Evolutionary conservation across 495 filamentous ascomycete genomes (phyloP).

Genomic region (Neurospora africana): DNA sequence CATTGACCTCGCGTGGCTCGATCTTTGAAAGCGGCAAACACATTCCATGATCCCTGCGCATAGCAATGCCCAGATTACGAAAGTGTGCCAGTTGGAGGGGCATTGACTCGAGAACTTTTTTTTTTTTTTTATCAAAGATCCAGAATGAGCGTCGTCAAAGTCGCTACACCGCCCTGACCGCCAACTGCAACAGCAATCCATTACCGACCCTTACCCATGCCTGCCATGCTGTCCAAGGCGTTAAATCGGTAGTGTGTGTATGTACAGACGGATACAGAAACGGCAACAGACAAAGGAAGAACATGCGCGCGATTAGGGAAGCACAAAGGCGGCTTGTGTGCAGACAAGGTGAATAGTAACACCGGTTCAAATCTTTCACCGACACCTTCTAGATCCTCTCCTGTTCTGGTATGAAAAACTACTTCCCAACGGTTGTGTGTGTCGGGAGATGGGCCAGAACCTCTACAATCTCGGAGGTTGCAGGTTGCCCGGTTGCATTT

Average conservation of each 20-base stretch:
- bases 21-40: background rate
- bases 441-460: background rate
- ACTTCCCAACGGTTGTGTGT: background rate
- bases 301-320: background rate
- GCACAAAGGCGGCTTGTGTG: background rate
- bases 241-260: background rate
- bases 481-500: background rate
- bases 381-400: background rate
- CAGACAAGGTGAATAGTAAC: background rate
- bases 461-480: background rate
- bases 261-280: background rate
- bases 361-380: background rate
- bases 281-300: background rate
- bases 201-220: background rate
- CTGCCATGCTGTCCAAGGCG: background rate
- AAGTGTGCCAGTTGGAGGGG: background rate
- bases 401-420: background rate
- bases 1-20: background rate
- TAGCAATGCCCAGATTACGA: background rate
- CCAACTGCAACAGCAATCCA: background rate
- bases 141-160: background rate
- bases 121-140: background rate
- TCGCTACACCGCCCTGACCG: background rate
- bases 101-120: background rate
- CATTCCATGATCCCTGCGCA: background rate